Conservation (phyloP, 2,329 filamentous ascomycete genomes). For the Hypoxylon sp. region DNA sequence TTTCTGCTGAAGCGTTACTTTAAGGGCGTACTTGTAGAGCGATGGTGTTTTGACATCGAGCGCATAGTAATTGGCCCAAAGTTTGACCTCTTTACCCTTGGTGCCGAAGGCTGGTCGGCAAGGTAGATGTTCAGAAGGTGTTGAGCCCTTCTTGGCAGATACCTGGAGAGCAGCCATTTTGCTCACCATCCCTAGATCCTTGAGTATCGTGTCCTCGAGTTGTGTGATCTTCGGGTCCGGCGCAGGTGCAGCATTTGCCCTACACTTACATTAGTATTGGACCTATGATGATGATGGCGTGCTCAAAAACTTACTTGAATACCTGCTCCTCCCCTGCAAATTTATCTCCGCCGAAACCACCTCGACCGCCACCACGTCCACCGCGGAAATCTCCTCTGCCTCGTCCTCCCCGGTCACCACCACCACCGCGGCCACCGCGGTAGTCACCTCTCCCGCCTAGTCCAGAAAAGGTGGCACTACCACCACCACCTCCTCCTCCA, state of each 20-base stretch:
- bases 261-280: slow-evolving; percentile 14
- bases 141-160: slow-evolving; percentile 19
- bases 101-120: slow-evolving; percentile 60
- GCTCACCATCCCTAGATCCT: slow-evolving; percentile 43
- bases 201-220: slow-evolving; percentile 54
- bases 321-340: slow-evolving; percentile 41
- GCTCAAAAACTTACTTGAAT: slow-evolving; percentile 48
- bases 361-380: slow-evolving; percentile 30
- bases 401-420: slow-evolving; percentile 31
- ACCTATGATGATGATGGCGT: background rate
- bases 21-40: slow-evolving; percentile 58
- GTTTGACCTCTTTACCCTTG: slow-evolving; percentile 51
- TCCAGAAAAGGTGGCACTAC: slow-evolving; percentile 34
- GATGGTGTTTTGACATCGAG: slow-evolving; percentile 50
- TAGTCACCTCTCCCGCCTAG: slow-evolving; percentile 31
- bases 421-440: slow-evolving; percentile 36
- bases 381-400: slow-evolving; percentile 30
- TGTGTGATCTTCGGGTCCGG: slow-evolving; percentile 47
- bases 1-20: slow-evolving; percentile 41
- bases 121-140: slow-evolving; percentile 49
- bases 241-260: slow-evolving; percentile 30
- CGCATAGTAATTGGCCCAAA: slow-evolving; percentile 66
- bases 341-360: slow-evolving; percentile 32
- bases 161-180: slow-evolving; percentile 51
- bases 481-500: slow-evolving; percentile 38